Evolutionary conservation across 208 protist species (phyloP), one percentile per base, ranked within the genome.

Genomic region (Crithidia brevicula): DNA sequence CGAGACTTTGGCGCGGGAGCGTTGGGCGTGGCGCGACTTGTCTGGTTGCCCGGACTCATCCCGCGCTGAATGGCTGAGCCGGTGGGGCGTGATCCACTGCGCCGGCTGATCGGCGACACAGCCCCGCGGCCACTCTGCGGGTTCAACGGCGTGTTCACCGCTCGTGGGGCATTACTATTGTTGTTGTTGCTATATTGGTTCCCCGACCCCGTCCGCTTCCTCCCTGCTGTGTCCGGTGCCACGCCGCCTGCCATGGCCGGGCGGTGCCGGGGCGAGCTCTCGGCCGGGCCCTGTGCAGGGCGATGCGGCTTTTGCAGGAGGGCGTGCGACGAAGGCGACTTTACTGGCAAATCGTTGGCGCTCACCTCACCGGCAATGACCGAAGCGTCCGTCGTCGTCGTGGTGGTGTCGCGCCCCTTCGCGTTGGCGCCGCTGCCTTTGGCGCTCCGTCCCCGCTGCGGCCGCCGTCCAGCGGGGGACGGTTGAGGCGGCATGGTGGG

Each of bases 1-100:
- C 62, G 70, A 27, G 49, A 31, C 70, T 51, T 69, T 8, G 38
- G 28, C 2, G 16, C 16, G 18, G 53, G 13, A 18, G 62, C 43
- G 40, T 58, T 76, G 4, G 46, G 54, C 20, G 70, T 65, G 28
- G 54, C 30, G 16, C 70, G 62, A 31, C 52, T 65, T 33, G 70
- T 60, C 27, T 70, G 70, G 36, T 68, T 68, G n/a, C 45, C 62
- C 3, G 50, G 52, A 23, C 34, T 36, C 1, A 28, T 9, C 8
- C 33, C 62, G 31, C 54, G 70, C 23, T 59, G 64, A 36, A 52
- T 47, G 18, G 62, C 46, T 34, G 61, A 66, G 23, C 70, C 52
- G 15, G 46, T 42, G 6, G 27, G 53, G 27, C 61, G 70, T 6
- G 64, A 34, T 18, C 53, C 70, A 31, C 27, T 43, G 27, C 62